Conservation (phyloP, 2,329 filamentous ascomycete genomes). For the Moelleriella libera region DNA sequence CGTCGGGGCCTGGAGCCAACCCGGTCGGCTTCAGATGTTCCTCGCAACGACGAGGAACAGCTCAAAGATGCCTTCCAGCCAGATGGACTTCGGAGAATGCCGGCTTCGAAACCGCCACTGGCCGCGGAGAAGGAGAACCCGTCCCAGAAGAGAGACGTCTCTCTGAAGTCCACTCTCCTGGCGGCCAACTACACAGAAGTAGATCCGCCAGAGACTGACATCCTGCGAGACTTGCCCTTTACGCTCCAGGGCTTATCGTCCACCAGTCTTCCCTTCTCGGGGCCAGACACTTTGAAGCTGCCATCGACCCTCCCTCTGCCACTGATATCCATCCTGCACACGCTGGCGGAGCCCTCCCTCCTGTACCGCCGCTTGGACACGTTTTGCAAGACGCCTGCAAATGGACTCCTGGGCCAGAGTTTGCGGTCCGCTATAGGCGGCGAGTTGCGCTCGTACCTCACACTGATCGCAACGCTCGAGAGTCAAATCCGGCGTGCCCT, state of each 20-base stretch:
- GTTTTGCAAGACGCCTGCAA: conserved; percentile 70
- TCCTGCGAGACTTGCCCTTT: conserved; percentile 75
- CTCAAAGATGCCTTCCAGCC: conserved; percentile 41
- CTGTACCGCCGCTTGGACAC: conserved; percentile 68
- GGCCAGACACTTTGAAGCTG: conserved; percentile 55
- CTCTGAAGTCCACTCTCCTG: conserved; percentile 41
- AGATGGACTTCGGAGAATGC: conserved; percentile 31
- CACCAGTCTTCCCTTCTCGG: conserved; percentile 63
- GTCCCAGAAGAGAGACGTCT: conserved; percentile 29
- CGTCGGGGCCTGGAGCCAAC: conserved; percentile 22
- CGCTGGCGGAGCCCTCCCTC: conserved; percentile 84
- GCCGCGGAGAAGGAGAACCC: conserved; percentile 13
- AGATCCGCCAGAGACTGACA: conserved; percentile 48
- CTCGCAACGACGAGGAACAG: conserved; percentile 31
- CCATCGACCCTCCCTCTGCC: conserved; percentile 71
- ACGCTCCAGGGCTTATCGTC: conserved; percentile 88
- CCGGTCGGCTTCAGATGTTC: conserved; percentile 19
- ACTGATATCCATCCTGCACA: conserved; percentile 74
- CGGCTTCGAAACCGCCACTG: conserved; percentile 18
- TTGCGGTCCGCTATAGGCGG: conserved; percentile 72
- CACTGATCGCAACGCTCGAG: conserved; percentile 82
- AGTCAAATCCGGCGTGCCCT: conserved; percentile 79
- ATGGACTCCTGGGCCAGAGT: conserved; percentile 83
- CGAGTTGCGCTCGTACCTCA: conserved; percentile 80
- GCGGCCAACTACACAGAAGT: conserved; percentile 42